Evolutionary conservation across 306 rosid genomes (phyloP).

Genomic region (Cucurbita moschata): DNA sequence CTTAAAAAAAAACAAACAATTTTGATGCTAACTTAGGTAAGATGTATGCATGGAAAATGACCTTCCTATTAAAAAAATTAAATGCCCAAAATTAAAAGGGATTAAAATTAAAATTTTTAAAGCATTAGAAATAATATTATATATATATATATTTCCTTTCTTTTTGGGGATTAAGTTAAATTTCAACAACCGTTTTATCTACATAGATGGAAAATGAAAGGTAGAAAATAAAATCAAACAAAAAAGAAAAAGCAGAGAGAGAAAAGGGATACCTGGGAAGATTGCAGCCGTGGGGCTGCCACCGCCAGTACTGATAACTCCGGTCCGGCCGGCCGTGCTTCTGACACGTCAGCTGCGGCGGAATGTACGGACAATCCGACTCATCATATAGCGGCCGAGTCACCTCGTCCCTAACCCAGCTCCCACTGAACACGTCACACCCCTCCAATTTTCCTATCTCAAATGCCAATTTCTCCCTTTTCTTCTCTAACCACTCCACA

Average conservation of each 20-base stretch:
- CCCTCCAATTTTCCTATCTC: slow-evolving; percentile 38
- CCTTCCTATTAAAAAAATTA: too few species aligned
- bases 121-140: too few species aligned
- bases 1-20: not conserved
- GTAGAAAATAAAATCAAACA: not conserved
- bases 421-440: slow-evolving; percentile 68
- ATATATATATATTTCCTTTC: not conserved
- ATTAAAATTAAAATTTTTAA: too few species aligned
- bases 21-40: not conserved
- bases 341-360: slow-evolving; percentile 85
- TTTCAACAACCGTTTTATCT: not conserved
- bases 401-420: slow-evolving; percentile 71
- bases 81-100: too few species aligned
- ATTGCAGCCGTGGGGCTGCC: slow-evolving; percentile 84
- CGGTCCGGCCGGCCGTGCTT: slow-evolving; percentile 73
- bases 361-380: slow-evolving; percentile 92
- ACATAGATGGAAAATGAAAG: not conserved
- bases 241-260: not conserved
- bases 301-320: slow-evolving; percentile 64
- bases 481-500: slow-evolving; percentile 22
- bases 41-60: not conserved
- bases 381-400: slow-evolving; percentile 64
- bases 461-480: slow-evolving; percentile 34
- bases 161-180: not conserved
- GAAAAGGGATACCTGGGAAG: slow-evolving; percentile 47